These are phyloP conservation scores for Neofusicoccum kwambonambiense DNA, from an alignment of 2,329 filamentous ascomycete genomes.

Conservation along the genomic window DNA sequence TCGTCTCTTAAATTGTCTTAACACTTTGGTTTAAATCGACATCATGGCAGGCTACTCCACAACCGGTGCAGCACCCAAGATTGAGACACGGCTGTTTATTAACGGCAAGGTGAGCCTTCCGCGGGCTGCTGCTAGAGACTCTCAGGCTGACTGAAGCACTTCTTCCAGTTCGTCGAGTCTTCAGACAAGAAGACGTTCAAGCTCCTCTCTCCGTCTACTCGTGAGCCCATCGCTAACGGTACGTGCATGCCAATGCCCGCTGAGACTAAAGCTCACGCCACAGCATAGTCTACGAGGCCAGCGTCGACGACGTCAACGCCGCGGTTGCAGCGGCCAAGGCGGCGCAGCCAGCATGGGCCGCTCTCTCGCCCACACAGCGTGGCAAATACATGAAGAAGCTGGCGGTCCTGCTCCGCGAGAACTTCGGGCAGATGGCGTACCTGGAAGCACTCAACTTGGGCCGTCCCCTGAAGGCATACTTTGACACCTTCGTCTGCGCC, in stretches of 20 bases:
- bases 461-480: constrained; percentile 28
- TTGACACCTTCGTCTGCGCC: constrained; percentile 39
- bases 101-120: constrained; percentile 3
- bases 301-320: constrained; percentile 25
- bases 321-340: constrained; percentile 28
- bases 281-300: constrained; percentile 21
- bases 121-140: too few species aligned
- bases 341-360: constrained; percentile 32
- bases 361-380: constrained; percentile 37
- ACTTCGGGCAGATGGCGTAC: constrained; percentile 7
- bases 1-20: too few species aligned
- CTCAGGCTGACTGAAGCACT: too few species aligned
- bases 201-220: constrained; percentile 30
- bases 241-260: background rate
- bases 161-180: constrained; percentile 29
- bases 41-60: too few species aligned
- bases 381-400: constrained; percentile 45
- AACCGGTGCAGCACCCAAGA: too few species aligned
- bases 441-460: constrained; percentile 20
- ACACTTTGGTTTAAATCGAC: too few species aligned
- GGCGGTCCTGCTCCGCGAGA: constrained; percentile 31
- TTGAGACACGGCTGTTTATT: constrained; percentile 15
- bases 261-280: too few species aligned
- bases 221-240: constrained; percentile 30
- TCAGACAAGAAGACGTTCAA: constrained; percentile 30